phyloP scores from a whole-genome alignment of 2,329 filamentous ascomycete genomes.

The Keithomyces neogunnii region DNA sequence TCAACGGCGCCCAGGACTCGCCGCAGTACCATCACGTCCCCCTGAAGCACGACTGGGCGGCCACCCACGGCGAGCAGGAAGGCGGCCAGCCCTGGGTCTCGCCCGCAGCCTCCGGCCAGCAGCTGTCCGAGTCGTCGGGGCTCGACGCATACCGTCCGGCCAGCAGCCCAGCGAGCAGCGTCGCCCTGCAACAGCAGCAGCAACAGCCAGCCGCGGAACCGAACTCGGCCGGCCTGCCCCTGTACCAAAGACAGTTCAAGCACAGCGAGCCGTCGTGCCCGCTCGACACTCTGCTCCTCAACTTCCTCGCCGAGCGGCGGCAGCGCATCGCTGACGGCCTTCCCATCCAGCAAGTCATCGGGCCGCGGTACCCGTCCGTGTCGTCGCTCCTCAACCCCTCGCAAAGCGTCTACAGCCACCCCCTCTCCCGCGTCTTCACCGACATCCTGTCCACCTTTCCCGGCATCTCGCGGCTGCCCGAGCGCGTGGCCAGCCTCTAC shows the following conservation, averaged over 20 bases:
- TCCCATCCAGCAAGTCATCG: constrained; percentile 56
- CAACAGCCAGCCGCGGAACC: constrained; percentile 1
- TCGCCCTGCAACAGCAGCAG: background rate
- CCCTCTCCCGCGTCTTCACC: constrained; percentile 75
- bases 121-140: background rate
- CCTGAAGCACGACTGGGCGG: constrained; percentile 43
- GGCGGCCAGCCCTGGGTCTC: background rate
- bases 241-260: constrained; percentile 33
- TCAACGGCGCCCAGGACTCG: constrained; percentile 39
- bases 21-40: constrained; percentile 35
- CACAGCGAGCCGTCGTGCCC: constrained; percentile 65
- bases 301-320: constrained; percentile 64
- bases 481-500: constrained; percentile 75
- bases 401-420: constrained; percentile 55
- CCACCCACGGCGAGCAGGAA: constrained; percentile 9
- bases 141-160: background rate
- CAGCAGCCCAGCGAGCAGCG: background rate
- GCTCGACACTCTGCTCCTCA: constrained; percentile 69
- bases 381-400: constrained; percentile 68
- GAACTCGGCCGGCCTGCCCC: constrained; percentile 7
- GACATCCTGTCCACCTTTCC: constrained; percentile 82
- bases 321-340: constrained; percentile 59
- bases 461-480: constrained; percentile 66
- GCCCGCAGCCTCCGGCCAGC: background rate
- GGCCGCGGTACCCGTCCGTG: constrained; percentile 72